phyloP scores from a whole-genome alignment of 768 basidiomycete genomes.

The Infundibulicybe gibba region DNA sequence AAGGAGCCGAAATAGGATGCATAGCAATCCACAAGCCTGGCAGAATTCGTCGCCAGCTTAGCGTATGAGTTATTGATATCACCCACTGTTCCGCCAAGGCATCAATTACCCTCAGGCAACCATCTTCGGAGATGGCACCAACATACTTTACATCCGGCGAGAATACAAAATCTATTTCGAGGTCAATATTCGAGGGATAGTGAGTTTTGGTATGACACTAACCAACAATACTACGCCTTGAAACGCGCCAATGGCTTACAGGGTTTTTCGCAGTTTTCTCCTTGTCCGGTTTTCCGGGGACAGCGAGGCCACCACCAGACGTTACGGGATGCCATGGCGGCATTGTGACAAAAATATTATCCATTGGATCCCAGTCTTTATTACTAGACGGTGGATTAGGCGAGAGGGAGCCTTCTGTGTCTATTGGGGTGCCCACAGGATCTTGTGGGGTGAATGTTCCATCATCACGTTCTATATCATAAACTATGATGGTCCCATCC shows the following conservation, averaged over 20 bases:
- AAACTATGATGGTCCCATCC: slow-evolving; percentile 85
- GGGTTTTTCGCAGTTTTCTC: slow-evolving; percentile 80
- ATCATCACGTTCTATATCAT: slow-evolving; percentile 90
- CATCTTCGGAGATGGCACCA: slow-evolving; percentile 90
- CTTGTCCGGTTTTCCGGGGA: slow-evolving; percentile 49
- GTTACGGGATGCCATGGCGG: slow-evolving; percentile 83
- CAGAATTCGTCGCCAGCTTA: background rate
- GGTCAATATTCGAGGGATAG: background rate
- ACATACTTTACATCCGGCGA: slow-evolving; percentile 91
- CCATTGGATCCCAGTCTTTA: slow-evolving; percentile 72
- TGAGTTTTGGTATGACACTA: slow-evolving; percentile 15
- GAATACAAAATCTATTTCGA: slow-evolving; percentile 74
- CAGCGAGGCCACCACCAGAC: slow-evolving; percentile 30
- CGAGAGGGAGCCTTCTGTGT: slow-evolving; percentile 18
- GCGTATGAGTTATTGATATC: background rate
- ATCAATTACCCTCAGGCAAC: slow-evolving; percentile 87
- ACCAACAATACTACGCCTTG: slow-evolving; percentile 72
- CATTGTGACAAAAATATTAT: slow-evolving; percentile 75
- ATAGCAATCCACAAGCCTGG: slow-evolving; percentile 88
- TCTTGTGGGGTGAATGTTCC: slow-evolving; percentile 66
- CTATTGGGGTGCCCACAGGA: slow-evolving; percentile 34
- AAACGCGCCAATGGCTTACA: slow-evolving; percentile 86
- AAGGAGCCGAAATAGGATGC: slow-evolving; percentile 93
- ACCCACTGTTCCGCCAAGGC: slow-evolving; percentile 80
- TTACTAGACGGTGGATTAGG: slow-evolving; percentile 26